A percentile compares a stretch with the other conserved stretches of the same genome.
Conservation (phyloP, 2,329 filamentous ascomycete species). For the Penicillium sp. region DNA sequence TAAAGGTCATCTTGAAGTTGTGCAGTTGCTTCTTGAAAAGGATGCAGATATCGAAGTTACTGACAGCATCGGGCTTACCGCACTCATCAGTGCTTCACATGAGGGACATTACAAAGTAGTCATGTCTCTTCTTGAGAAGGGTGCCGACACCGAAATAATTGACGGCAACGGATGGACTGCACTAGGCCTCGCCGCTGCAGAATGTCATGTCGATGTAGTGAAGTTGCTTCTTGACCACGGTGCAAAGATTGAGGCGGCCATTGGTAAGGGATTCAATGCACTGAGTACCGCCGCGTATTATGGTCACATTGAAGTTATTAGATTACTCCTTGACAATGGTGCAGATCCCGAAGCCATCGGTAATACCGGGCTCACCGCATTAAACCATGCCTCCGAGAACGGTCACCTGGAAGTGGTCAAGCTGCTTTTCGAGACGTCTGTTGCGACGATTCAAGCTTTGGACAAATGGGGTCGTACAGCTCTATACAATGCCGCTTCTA, state of each 20-base stretch:
- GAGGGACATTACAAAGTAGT: no score
- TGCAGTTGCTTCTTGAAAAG: background rate
- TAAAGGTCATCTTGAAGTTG: background rate
- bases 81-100: no score
- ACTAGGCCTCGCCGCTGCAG: no score
- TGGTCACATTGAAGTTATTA: background rate
- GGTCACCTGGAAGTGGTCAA: background rate
- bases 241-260: background rate
- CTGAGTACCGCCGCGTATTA: background rate
- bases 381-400: fast-evolving
- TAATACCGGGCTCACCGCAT: background rate
- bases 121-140: no score
- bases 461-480: background rate
- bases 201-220: background rate
- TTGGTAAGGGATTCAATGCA: background rate
- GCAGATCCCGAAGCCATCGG: background rate
- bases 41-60: background rate
- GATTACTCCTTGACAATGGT: background rate
- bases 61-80: no score
- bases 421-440: background rate
- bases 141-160: no score
- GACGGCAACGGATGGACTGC: no score
- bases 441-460: background rate
- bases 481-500: background rate
- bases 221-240: background rate